Conservation (phyloP, 2,329 filamentous ascomycete species). For the Colletotrichum sansevieriae region DNA sequence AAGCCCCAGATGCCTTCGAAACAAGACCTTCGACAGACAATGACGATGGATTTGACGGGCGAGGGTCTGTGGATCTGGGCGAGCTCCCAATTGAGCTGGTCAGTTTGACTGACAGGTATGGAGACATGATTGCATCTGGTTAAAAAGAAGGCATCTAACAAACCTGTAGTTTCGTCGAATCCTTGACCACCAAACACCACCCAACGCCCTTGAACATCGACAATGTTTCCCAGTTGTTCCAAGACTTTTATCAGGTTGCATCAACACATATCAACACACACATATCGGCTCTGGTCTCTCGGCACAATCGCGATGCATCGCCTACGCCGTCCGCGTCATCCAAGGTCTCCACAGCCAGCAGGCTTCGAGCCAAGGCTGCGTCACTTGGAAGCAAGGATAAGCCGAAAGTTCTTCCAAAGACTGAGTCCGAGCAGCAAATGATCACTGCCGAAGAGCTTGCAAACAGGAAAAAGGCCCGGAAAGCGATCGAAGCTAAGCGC, state of each 20-base stretch:
- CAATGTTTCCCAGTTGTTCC: conserved; percentile 86
- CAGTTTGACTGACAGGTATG: conserved; percentile 87
- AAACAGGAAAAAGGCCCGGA: conserved; percentile 82
- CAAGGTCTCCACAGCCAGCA: conserved; percentile 67
- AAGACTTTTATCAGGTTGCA: conserved; percentile 90
- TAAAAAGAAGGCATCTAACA: conserved; percentile 15
- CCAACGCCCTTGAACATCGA: conserved; percentile 86
- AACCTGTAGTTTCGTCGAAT: conserved; percentile 83
- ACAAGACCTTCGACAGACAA: conserved; percentile 55
- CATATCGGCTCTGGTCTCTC: conserved; percentile 82
- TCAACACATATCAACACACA: conserved; percentile 88
- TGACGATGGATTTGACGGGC: conserved; percentile 62
- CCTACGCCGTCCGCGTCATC: conserved; percentile 67
- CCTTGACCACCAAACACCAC: conserved; percentile 87
- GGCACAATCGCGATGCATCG: conserved; percentile 77
- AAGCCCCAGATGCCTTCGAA: conserved; percentile 64
- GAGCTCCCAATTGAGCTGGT: conserved; percentile 95
- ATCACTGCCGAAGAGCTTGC: conserved; percentile 88
- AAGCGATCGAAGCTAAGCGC: conserved; percentile 82
- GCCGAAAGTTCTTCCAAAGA: conserved; percentile 56
- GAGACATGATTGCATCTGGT: conserved; percentile 4
- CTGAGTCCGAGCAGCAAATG: conserved; percentile 80
- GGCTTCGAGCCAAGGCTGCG: conserved; percentile 68
- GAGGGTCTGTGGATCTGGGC: conserved; percentile 79
- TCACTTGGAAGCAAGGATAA: conserved; percentile 67